A percentile compares a stretch with the other conserved stretches of the same genome.
Evolutionary conservation across 345 rosid species (phyloP).

Genomic region (Pistacia atlantica): DNA sequence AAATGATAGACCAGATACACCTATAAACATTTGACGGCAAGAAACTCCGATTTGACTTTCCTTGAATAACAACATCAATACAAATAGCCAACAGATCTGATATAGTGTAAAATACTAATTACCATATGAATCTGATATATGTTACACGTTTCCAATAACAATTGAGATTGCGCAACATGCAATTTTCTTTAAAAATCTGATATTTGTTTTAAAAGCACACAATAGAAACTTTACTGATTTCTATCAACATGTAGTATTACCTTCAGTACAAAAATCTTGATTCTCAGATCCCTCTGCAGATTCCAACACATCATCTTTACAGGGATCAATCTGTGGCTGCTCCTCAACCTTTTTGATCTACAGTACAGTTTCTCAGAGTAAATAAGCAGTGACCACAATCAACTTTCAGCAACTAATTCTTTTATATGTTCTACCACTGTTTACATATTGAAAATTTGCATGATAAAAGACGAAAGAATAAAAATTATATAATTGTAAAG

Average conservation of each 20-base stretch:
- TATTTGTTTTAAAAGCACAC: background rate
- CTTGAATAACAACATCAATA: background rate
- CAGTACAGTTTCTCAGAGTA: slow-evolving; percentile 8
- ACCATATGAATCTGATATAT: background rate
- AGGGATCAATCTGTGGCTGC: slow-evolving; percentile 37
- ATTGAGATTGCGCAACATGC: background rate
- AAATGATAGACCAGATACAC: background rate
- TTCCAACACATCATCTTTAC: slow-evolving; percentile 36
- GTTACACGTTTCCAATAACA: background rate
- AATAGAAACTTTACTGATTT: background rate
- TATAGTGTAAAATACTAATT: background rate
- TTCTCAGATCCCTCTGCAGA: slow-evolving; percentile 42
- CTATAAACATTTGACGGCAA: background rate
- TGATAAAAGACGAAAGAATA: background rate
- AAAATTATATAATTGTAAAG: background rate
- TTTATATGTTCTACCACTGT: background rate
- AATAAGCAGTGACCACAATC: slow-evolving; percentile 16
- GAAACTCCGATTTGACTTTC: background rate
- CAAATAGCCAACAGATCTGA: background rate
- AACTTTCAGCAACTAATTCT: no score
- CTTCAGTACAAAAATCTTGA: slow-evolving; percentile 40
- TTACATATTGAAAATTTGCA: background rate
- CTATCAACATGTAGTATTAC: slow-evolving; percentile 28
- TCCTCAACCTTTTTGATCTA: slow-evolving; percentile 77
- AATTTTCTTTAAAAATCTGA: background rate